Evolutionary conservation across 176 grass and related monocot species (phyloP).

Genomic region (Carex myosuroides): DNA sequence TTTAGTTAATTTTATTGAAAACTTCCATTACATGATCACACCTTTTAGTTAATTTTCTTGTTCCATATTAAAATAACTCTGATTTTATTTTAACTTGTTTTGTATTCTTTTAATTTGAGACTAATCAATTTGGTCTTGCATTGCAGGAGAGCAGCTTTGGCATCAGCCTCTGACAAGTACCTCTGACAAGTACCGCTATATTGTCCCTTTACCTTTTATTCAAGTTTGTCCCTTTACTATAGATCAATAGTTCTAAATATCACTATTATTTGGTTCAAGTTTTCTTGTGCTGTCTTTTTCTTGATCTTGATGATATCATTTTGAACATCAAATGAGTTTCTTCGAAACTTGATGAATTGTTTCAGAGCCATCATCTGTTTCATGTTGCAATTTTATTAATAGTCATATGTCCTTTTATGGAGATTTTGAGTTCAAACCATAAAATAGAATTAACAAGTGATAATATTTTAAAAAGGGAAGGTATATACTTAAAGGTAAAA

Average conservation of each 20-base stretch:
- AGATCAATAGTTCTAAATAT: too few relatives aligned
- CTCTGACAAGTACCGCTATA: slow-evolving; percentile 75
- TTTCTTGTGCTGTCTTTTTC: slow-evolving; percentile 24
- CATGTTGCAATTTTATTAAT: background rate
- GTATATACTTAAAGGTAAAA: background rate
- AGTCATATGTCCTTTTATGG: background rate
- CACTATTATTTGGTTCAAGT: background rate
- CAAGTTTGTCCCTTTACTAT: too few relatives aligned
- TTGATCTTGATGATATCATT: slow-evolving; percentile 15
- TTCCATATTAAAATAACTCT: background rate
- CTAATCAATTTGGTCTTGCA: background rate
- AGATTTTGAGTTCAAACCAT: background rate
- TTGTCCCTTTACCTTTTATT: slow-evolving; percentile 2
- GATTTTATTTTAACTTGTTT: background rate
- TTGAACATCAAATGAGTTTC: background rate
- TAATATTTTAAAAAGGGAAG: background rate
- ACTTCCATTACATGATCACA: too few relatives aligned
- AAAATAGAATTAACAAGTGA: background rate
- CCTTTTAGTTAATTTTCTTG: background rate
- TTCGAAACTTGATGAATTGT: background rate
- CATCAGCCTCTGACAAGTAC: slow-evolving; percentile 69
- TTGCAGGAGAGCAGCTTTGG: slow-evolving; percentile 66
- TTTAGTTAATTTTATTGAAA: too few relatives aligned
- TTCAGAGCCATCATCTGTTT: background rate
- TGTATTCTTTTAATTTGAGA: background rate